Evolutionary conservation across 192 early-diverging fungal genomes (phyloP).

Genomic region (Kickxella alabastrina): DNA sequence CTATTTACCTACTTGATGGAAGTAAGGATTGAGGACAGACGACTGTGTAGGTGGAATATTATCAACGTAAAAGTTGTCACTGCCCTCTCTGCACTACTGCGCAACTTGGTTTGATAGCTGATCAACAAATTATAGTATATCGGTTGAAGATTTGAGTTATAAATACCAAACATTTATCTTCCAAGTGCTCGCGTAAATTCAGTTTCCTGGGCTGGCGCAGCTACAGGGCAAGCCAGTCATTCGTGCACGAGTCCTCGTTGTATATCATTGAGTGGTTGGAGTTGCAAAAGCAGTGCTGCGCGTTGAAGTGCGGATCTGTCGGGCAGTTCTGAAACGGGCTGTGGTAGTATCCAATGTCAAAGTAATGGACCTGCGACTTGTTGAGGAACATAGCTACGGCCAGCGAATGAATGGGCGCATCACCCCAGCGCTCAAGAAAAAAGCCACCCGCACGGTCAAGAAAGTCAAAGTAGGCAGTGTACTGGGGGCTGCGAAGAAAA

Average conservation of each 20-base stretch:
- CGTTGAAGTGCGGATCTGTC: slow-evolving; percentile 53
- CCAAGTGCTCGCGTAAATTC: too few relatives aligned
- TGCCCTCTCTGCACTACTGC: too few relatives aligned
- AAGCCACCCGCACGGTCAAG: slow-evolving; percentile 59
- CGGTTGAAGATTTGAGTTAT: too few relatives aligned
- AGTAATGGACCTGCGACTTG: slow-evolving; percentile 60
- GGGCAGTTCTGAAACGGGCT: slow-evolving; percentile 46
- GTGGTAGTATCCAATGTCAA: slow-evolving; percentile 64
- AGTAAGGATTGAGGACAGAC: too few relatives aligned
- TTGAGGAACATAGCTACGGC: slow-evolving; percentile 55
- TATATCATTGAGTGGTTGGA: slow-evolving; percentile 19
- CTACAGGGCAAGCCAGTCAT: slow-evolving; percentile 28
- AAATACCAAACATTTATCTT: too few relatives aligned
- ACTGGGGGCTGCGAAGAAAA: slow-evolving; percentile 58
- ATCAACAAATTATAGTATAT: too few relatives aligned
- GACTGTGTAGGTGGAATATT: too few relatives aligned
- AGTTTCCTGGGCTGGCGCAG: too few relatives aligned
- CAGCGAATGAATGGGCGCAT: slow-evolving; percentile 61
- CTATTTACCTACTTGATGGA: too few relatives aligned
- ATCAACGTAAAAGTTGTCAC: too few relatives aligned
- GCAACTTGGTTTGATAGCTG: too few relatives aligned
- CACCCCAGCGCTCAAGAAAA: slow-evolving; percentile 56
- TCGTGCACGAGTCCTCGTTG: slow-evolving; percentile 30
- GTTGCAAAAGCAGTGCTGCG: slow-evolving; percentile 39
- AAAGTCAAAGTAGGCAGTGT: slow-evolving; percentile 55